Evolutionary conservation across 805 yeast genomes (phyloP), one percentile per base, ranked within the genome.

Genomic region (Yamadazyma akitaensis): DNA sequence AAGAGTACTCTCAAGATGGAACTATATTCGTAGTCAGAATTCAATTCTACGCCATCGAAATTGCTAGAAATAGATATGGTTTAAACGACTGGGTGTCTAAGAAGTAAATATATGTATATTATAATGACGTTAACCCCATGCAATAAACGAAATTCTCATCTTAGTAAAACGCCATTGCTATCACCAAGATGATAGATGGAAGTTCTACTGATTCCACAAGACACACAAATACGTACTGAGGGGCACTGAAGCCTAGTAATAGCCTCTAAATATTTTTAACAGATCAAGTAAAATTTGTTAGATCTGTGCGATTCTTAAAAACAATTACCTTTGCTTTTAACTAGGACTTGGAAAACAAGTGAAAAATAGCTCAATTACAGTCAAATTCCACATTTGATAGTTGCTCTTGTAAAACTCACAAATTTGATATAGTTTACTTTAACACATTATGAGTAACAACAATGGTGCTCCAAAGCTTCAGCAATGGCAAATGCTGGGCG

Each of bases 11-110:
- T 40, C 88, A 92, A 70, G 80, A 82, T 39, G 82, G 85, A 48
- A 88, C 98, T 39, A 86, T 90, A 44, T 92, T 94, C 58, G 96
- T 76, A 10, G 94, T 92, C 49, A 84, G 98, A 72, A 81, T 92
- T 62, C 98, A 94, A 71, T 94, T 94, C 64, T 87, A 91, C 59
- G 97, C 97, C 46, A 79, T 90, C 61, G 99, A 94, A 74, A 85
- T 94, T 53, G 89, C 88, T 50, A 85, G 99, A 78, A 94, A 94
- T 73, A 87, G 82, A 65, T 77, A 77, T 54, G 96, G 96, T 32
- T 76, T 87, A 59, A 94, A 94, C 70, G 96, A 94, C 70, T 94
- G 99, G 99, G 76, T 82, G 37, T 48, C 59, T 30, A 53, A 57
- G 44, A 52, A 58, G 51, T 50, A 32, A 26, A 32, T 35, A 24